Conservation (phyloP, 768 basidiomycete species). For the Boletus sp. region DNA sequence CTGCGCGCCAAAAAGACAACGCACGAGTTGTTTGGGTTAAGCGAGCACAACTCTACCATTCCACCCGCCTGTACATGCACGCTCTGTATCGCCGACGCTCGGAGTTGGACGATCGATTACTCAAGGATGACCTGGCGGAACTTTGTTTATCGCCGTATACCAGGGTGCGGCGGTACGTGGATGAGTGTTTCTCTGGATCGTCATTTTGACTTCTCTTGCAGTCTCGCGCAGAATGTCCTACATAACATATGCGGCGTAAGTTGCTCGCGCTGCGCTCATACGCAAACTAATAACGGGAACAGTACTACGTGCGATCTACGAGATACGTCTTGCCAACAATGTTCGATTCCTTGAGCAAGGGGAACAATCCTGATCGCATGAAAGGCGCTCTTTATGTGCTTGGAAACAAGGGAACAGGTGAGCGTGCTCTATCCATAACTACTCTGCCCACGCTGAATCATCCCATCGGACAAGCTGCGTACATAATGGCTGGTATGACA, state of each 20-base stretch:
- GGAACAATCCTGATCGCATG: conserved; percentile 88
- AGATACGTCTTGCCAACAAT: conserved; percentile 59
- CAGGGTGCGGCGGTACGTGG: conserved; percentile 63
- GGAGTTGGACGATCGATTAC: conserved; percentile 66
- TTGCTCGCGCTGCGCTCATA: conserved; percentile 1
- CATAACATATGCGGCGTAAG: conserved; percentile 64
- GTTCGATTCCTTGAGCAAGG: conserved; percentile 63
- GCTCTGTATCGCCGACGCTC: conserved; percentile 72
- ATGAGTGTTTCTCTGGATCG: background rate
- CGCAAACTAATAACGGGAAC: conserved; percentile 11
- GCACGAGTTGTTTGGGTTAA: conserved; percentile 73
- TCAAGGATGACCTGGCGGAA: conserved; percentile 62
- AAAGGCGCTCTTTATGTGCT: conserved; percentile 89
- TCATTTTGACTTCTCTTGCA: conserved; percentile 26
- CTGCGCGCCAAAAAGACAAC: conserved; percentile 72
- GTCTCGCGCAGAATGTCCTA: conserved; percentile 67
- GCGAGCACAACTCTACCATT: conserved; percentile 77
- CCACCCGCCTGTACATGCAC: conserved; percentile 73
- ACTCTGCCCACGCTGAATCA: conserved; percentile 5
- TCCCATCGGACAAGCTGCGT: conserved; percentile 46
- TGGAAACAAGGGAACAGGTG: conserved; percentile 70
- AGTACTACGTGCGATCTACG: conserved; percentile 75
- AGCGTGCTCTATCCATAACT: conserved; percentile 17
- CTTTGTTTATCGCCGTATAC: conserved; percentile 80
- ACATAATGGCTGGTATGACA: conserved; percentile 63